Conservation (phyloP, 345 rosid genomes). For the Gossypium rotundifolium region DNA sequence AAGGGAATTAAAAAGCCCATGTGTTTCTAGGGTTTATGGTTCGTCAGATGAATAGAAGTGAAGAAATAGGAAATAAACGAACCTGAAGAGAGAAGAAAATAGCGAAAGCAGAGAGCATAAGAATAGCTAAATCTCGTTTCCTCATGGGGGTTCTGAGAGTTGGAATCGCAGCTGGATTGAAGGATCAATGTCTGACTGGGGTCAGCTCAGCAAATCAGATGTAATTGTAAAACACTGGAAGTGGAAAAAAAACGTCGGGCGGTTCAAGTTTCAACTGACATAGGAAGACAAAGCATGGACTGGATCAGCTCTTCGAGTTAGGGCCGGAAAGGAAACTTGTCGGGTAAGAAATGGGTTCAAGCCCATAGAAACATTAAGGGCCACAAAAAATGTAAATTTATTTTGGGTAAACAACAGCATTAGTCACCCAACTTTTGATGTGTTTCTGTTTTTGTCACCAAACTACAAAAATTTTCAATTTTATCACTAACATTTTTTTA, state of each 20-base stretch:
- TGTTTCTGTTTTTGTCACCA: no score
- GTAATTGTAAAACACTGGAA: background rate
- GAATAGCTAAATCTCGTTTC: slow-evolving; percentile 95
- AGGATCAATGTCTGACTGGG: background rate
- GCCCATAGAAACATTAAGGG: no score
- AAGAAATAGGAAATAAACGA: background rate
- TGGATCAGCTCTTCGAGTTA: background rate
- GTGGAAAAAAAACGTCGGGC: background rate
- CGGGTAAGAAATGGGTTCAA: no score
- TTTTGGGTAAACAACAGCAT: no score
- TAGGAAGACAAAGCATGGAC: background rate
- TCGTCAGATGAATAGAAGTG: background rate
- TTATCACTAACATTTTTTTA: no score
- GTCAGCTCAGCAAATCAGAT: background rate
- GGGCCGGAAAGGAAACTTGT: no score
- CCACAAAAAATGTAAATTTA: no score
- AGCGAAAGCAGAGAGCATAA: slow-evolving; percentile 95
- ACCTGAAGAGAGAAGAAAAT: slow-evolving; percentile 99
- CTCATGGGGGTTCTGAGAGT: slow-evolving; percentile 42
- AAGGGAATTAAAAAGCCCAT: slow-evolving; percentile 10
- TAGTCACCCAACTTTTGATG: no score
- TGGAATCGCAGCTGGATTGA: no score
- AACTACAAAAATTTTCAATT: no score
- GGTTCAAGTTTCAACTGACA: background rate
- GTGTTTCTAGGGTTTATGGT: slow-evolving; percentile 11